A percentile compares a stretch with the other conserved stretches of the same genome.
Conservation (phyloP, 805 yeast species). For the Candida pini region DNA sequence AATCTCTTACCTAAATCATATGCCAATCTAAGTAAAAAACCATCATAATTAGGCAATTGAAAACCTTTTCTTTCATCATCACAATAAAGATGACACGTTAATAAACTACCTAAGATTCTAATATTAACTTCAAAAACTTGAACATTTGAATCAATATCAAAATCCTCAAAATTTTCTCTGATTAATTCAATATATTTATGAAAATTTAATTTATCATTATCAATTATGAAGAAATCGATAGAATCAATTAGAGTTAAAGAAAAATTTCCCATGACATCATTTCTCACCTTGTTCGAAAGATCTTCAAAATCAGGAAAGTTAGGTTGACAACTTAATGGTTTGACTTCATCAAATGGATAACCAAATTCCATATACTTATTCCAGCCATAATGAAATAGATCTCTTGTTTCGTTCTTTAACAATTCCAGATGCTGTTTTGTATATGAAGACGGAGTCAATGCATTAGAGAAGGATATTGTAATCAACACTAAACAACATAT, state of each 20-base stretch:
- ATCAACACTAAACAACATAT: too few relatives aligned
- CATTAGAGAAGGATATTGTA: too few relatives aligned
- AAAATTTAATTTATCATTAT: constrained; percentile 59
- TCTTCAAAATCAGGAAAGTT: constrained; percentile 58
- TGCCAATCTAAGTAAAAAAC: constrained; percentile 67
- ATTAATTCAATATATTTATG: constrained; percentile 38
- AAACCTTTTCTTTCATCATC: constrained; percentile 41
- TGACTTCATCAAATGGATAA: constrained; percentile 77
- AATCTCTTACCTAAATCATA: constrained; percentile 69
- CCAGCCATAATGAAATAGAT: constrained; percentile 73
- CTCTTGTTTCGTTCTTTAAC: constrained; percentile 40
- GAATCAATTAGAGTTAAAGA: constrained; percentile 76
- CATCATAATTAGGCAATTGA: constrained; percentile 49
- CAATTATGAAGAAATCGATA: constrained; percentile 69
- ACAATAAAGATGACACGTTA: constrained; percentile 74
- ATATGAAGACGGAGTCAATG: too few relatives aligned
- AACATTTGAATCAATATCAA: constrained; percentile 62
- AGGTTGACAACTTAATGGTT: constrained; percentile 67
- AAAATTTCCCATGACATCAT: constrained; percentile 83
- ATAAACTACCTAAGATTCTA: constrained; percentile 73
- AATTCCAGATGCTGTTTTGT: constrained; percentile 17
- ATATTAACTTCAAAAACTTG: constrained; percentile 89
- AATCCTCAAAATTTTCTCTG: constrained; percentile 33
- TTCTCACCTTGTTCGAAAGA: constrained; percentile 49
- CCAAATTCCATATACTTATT: constrained; percentile 60